phyloP scores from a whole-genome alignment of 1,139 yeast species.

The Lodderomyces orthopsilosis region DNA sequence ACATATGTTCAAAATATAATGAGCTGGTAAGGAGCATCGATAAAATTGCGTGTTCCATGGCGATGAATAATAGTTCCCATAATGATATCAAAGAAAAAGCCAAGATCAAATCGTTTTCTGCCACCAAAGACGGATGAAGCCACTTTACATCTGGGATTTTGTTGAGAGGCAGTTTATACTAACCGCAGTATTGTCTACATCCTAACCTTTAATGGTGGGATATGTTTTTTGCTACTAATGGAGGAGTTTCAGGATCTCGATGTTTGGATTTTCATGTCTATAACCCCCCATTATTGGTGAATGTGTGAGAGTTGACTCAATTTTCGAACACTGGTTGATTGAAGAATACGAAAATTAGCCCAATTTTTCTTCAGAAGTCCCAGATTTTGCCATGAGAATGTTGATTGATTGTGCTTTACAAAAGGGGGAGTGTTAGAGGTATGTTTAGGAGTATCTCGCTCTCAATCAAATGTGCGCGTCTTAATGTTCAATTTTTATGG shows the following conservation, averaged over 20 bases:
- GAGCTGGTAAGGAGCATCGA: constrained; percentile 3
- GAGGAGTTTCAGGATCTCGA: not conserved
- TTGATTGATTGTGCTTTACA: not conserved
- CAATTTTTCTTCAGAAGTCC: not conserved
- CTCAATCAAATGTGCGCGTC: not conserved
- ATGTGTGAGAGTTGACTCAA: not conserved
- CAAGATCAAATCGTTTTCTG: not conserved
- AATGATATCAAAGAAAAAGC: not conserved
- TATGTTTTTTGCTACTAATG: not conserved
- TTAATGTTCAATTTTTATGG: not conserved
- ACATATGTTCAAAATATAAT: constrained; percentile 9
- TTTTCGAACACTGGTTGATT: not conserved
- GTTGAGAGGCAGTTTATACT: constrained; percentile 1
- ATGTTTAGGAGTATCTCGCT: not conserved
- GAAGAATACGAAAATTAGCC: not conserved
- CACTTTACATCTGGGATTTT: not conserved
- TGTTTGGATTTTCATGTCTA: not conserved
- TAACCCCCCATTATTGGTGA: not conserved
- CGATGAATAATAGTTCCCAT: not conserved
- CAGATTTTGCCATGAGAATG: not conserved
- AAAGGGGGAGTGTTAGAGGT: not conserved
- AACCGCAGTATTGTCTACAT: constrained; percentile 3
- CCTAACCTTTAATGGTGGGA: constrained; percentile 1
- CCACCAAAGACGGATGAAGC: not conserved
- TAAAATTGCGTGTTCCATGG: not conserved